A percentile compares a stretch with the other conserved stretches of the same genome.
These are phyloP conservation scores for Chaetomium fimeti DNA, from an alignment of 495 filamentous ascomycete species.

Conservation along the genomic window DNA sequence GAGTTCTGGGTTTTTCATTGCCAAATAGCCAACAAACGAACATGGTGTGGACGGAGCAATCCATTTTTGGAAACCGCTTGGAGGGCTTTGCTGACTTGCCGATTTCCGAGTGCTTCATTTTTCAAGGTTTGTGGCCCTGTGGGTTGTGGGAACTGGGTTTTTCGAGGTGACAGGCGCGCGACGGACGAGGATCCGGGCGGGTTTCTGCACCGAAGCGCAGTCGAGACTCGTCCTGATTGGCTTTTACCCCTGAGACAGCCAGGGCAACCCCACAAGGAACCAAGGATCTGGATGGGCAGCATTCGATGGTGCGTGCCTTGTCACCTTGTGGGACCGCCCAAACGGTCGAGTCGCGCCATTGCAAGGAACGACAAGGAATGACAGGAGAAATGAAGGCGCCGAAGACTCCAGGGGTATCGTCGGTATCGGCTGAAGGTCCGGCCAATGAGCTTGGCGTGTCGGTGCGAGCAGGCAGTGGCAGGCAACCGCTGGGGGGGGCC, in stretches of 20 bases:
- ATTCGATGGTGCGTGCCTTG: constrained; percentile 8
- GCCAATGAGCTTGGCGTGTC: constrained; percentile 9
- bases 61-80: neutral
- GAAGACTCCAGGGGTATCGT: constrained; percentile 5
- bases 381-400: constrained; percentile 8
- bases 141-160: too few species aligned
- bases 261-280: neutral
- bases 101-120: constrained; percentile 2
- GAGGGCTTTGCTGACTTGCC: neutral
- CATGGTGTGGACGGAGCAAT: neutral
- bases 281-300: neutral
- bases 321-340: neutral
- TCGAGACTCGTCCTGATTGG: constrained; percentile 1
- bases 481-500: neutral
- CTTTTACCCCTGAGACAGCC: constrained; percentile 3
- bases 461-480: neutral
- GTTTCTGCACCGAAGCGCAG: neutral
- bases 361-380: constrained; percentile 11
- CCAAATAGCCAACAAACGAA: neutral
- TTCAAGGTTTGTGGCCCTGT: neutral
- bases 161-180: neutral
- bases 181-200: neutral
- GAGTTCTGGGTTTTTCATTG: too few species aligned
- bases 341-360: neutral
- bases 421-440: neutral